Evolutionary conservation across 2,329 filamentous ascomycete genomes (phyloP).

Genomic region (Cladosporium phlei): DNA sequence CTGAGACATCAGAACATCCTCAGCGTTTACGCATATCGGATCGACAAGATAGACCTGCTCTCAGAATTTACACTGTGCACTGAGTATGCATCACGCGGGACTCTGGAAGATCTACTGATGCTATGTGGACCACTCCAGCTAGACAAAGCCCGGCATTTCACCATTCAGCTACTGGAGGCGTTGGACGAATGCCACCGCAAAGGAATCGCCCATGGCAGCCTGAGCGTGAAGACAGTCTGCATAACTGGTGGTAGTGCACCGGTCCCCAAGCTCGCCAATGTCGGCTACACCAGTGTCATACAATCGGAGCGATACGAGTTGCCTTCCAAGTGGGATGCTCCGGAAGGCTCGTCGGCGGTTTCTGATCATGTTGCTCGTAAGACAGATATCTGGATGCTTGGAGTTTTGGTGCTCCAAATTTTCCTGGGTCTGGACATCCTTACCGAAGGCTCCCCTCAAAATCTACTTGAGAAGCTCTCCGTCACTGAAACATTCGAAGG

Average conservation of each 20-base stretch:
- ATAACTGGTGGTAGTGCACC: slow-evolving; percentile 14
- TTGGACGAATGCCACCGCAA: slow-evolving; percentile 81
- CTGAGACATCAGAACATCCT: slow-evolving; percentile 73
- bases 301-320: slow-evolving; percentile 10
- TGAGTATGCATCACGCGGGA: slow-evolving; percentile 75
- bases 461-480: slow-evolving; percentile 64
- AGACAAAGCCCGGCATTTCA: slow-evolving; percentile 78
- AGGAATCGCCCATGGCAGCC: slow-evolving; percentile 64
- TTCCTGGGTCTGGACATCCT: slow-evolving; percentile 76
- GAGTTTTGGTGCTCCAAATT: slow-evolving; percentile 89
- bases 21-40: slow-evolving; percentile 64
- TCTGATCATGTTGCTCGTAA: slow-evolving; percentile 54
- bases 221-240: slow-evolving; percentile 21
- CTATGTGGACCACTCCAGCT: slow-evolving; percentile 62
- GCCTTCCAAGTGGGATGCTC: slow-evolving; percentile 22
- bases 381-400: slow-evolving; percentile 92
- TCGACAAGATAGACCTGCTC: slow-evolving; percentile 21
- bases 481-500: slow-evolving; percentile 74
- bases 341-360: slow-evolving; percentile 14
- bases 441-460: slow-evolving; percentile 71
- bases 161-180: slow-evolving; percentile 84
- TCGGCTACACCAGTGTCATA: slow-evolving; percentile 50
- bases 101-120: slow-evolving; percentile 75
- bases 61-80: slow-evolving; percentile 33
- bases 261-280: slow-evolving; percentile 63